Base-by-base conservation (phyloP, 2,329 filamentous ascomycete species). In the Talaromyces atroroseus region DNA sequence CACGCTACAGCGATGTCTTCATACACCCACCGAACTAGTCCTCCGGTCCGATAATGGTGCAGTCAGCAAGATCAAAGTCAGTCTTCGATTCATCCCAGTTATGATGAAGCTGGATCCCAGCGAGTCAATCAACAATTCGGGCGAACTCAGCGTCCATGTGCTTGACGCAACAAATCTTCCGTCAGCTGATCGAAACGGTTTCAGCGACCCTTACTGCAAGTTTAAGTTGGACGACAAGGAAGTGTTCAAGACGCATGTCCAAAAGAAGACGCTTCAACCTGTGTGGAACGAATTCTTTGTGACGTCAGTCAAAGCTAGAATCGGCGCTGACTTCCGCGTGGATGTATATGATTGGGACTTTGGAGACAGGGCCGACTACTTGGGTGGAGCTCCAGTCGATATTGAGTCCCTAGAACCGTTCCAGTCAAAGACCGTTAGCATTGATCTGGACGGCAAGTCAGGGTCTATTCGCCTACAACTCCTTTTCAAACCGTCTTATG, bases 111-210 rank as follows among this genome's bases (percentile, higher is more conserved):
- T 99, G 49, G 91, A 99, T 66, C 89, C 94, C 0, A 90, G 86
- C 65, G 94, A 99, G 74, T 96, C 91, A 67, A 96, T 99, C 80
- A 97, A 96, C 82, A 99, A 99, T 74, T 95, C 96, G 84, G 94
- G 94, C 58, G 92, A 86, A 58, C 85, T 99, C 21, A 89, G 92
- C 20, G 90, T 99, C n/a, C 91, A 97, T 66, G 82, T 99, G 18
- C 77, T 97, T 38, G 91, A 96, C 71, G 94, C 87, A 18, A 77
- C 83, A 8, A 87, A 96, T 58, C 82, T 99, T n/a, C 94, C 94
- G 7, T 86, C 94, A 1, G 92, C 92, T 26, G 94, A 99, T 68
- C 86, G 91, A 34, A 99, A 99, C 68, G 94, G 94, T 64, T 97
- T 88, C 81, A 96, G 91, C 65, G 94, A 99, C 68, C 94, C 94